Evolutionary conservation across 108 stramenopile genomes (phyloP), one percentile per base, ranked within the genome.

Genomic region (Craspedostauros australis): DNA sequence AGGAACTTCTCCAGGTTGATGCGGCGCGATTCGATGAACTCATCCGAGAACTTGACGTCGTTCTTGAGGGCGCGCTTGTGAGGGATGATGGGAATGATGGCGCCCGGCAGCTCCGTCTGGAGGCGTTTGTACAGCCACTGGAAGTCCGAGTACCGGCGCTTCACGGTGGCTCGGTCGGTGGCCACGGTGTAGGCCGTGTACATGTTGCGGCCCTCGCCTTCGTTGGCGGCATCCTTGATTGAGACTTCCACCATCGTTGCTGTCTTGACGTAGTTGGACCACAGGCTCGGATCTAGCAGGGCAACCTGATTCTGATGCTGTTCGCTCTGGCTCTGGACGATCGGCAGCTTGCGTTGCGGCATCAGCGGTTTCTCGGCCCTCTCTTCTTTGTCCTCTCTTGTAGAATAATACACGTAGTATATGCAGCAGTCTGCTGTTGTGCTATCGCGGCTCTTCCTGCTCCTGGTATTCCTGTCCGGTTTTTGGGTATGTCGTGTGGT

Each of bases 101-200:
- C 56, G 16, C 96, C 96, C 1, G 95, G 91, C 28, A 68, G 61
- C 61, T 91, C 92, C 50, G 73, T 68, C 47, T 67, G 71, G 12
- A 97, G 62, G 8, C 86, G 80, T 23, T 84, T 50, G 44, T 79
- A 80, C 23, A 97, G 77, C 96, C 96, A 97, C 40, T 77, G 82
- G 68, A 97, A 97, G 62, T 97, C 95, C 51, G 65, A 69, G 76
- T 94, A 96, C 0, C 95, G 87, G 28, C 93, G 80, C 36, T 82
- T 76, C 16, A 81, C 70, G 31, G 64, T 57, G 20, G 68, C 41
- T 6, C 62, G 19, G 43, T 64, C 64, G 7, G 77, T 74, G 34
- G 70, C 62, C 15, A 87, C 78, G 28, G 74, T 51, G 40, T 87
- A 87, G 42, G 61, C 66, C 7, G 84, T 82, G 61, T 70, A 71